phyloP scores from a whole-genome alignment of 371 early-diverging fungal genomes.

The Amoeboaphelidium occidentale region DNA sequence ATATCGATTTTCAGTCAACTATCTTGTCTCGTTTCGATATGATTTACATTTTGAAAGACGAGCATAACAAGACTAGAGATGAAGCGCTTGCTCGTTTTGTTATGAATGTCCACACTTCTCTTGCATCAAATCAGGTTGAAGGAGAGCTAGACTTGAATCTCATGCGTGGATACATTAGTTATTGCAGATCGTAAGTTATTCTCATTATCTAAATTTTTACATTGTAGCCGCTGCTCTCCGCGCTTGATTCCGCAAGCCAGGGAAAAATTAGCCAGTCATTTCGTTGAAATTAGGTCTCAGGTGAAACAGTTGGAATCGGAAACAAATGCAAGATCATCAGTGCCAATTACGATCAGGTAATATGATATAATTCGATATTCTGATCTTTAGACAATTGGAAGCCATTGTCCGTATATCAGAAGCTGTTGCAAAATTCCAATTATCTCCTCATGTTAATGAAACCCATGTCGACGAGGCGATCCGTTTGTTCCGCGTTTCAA shows the following conservation, averaged over 20 bases:
- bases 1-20: conserved; percentile 99
- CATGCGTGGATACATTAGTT: conserved; percentile 81
- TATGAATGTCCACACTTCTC: conserved; percentile 65
- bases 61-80: conserved; percentile 58
- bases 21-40: conserved; percentile 92
- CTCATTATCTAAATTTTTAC: background rate
- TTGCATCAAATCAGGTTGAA: conserved; percentile 21
- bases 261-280: conserved; percentile 74
- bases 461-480: conserved; percentile 97
- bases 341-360: conserved; percentile 93
- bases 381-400: conserved; percentile 65
- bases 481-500: conserved; percentile 88
- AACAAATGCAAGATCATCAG: conserved; percentile 44
- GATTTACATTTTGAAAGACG: conserved; percentile 89
- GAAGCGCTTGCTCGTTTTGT: conserved; percentile 81
- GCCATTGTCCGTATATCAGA: conserved; percentile 98
- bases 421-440: conserved; percentile 87
- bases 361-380: background rate
- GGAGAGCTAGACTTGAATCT: conserved; percentile 67
- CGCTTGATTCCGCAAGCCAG: conserved; percentile 35
- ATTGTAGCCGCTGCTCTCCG: background rate
- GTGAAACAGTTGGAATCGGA: conserved; percentile 56
- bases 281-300: conserved; percentile 71
- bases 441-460: conserved; percentile 64
- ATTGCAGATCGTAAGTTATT: conserved; percentile 52